Base-by-base conservation (phyloP, 441 rosid species). In the Arabidopsis lyrata region DNA sequence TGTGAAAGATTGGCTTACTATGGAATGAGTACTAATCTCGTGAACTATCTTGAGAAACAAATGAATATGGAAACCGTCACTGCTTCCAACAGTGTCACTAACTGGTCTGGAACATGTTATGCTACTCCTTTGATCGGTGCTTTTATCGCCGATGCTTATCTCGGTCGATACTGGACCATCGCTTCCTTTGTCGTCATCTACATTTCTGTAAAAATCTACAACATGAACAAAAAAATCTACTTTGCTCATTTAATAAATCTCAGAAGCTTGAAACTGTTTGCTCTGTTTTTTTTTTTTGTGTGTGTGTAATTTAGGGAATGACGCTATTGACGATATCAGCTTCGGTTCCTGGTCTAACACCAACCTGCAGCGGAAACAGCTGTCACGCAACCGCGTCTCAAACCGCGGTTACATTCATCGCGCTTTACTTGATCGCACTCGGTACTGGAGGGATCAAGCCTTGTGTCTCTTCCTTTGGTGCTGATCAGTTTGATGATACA, bases 161-260 rank as follows among this genome's bases (percentile, higher is more conserved):
- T 91, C 60, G 99, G 95, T 59, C 86, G 97, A 77, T 94, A 85
- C 55, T 88, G 88, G 89, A 92, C 95, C 6, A 92, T 94, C 27
- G 90, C 97, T 15, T 58, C 80, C 48, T 94, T 91, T 68, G 88
- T 92, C 31, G 73, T 80, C 68, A 74, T 92, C 64, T 88, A 86
- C 77, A 84, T 90, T 38, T 20, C 74, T 8, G 95, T 88, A 81
- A 81, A 78, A 81, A 81, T 78, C 58, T 31, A 6, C 0, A 36
- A 36, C 47, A 35, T 59, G 29, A 59, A 59, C 9, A 18, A 11
- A n/a, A 7, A 55, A 5, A 58, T 11, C 31, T 0, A 36, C 7
- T 24, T 0, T 42, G 18, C 29, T 41, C 1, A 1, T 44, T 7
- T 6, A 41, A 13, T 41, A 5, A 5, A n/a, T 6, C 14, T n/a